Base-by-base conservation (phyloP, 176 grass and related monocot species). In the Poa pratensis region DNA sequence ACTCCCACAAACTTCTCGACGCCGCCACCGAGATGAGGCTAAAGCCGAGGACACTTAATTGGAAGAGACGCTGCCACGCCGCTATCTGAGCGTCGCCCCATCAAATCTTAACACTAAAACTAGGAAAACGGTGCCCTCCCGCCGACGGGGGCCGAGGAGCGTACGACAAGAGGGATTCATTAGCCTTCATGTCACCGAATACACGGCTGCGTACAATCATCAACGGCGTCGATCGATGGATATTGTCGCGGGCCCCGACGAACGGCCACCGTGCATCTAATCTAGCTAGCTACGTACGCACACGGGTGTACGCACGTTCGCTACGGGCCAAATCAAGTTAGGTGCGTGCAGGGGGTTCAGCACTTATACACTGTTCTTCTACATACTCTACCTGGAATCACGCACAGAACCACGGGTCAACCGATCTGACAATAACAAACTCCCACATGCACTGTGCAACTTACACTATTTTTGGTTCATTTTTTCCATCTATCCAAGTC, bases 151-250 rank as follows among this genome's bases (percentile, higher is more conserved):
- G 28, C 28, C 28, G 28, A 30, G 28, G 35, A 37, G 23, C 23
- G 14, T 64, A 64, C 1, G 61, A 64, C 61, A 64, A 15, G 26
- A 15, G 26, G 26, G 26, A 64, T 64, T 64, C 26, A 30, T 64
- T 32, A 7, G 65, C 32, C 65, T 68, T 68, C 65, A 68, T 68
- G 65, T 20, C 65, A 68, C 65, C 65, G 65, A 37, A 68, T 68
- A 20, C 65, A 39, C 65, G 32, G 65, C 65, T 19, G 32, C 30
- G 4, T 35, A 68, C 17, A 68, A 19, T 37, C 4, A 61, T 58
- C 55, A 58, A 58, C 9, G 55, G 20, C 53, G 8, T 57, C 20
- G 8, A 58, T 58, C 8, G 20, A 1, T 22, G 7, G 54, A 3
- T 22, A 9, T n/a, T 37, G 63, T 66, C 64, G 30, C 64, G 16